Evolutionary conservation across 345 rosid species (phyloP).

Genomic region (Syzygium grande): DNA sequence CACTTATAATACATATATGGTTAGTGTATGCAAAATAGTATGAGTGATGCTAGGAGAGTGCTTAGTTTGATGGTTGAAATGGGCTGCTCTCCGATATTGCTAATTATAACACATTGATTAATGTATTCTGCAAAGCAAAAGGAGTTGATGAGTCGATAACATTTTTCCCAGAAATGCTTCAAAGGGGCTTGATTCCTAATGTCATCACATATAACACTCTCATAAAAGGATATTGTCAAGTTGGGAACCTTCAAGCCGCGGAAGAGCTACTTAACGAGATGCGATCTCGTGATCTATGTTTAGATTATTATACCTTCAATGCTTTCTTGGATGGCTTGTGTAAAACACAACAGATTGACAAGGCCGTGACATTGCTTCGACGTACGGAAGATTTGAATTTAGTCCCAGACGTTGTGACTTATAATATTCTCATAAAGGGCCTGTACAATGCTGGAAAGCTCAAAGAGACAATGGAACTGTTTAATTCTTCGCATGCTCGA

Average conservation of each 20-base stretch:
- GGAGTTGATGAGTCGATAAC: neutral
- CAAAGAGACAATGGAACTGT: neutral
- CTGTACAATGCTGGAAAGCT: constrained; percentile 22
- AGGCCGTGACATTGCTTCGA: constrained; percentile 11
- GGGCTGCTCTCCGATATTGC: constrained; percentile 13
- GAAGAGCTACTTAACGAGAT: constrained; percentile 9
- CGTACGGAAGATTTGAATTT: constrained; percentile 1
- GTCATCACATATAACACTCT: constrained; percentile 15
- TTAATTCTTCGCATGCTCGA: neutral
- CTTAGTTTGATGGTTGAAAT: constrained; percentile 8
- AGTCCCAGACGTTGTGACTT: constrained; percentile 11
- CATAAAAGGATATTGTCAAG: constrained; percentile 14
- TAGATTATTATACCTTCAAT: neutral
- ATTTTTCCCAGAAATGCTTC: constrained; percentile 7
- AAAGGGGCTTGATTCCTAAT: constrained; percentile 9
- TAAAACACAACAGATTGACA: constrained; percentile 3
- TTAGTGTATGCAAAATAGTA: constrained; percentile 14
- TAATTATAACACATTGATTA: neutral
- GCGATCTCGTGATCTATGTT: neutral
- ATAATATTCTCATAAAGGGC: constrained; percentile 21
- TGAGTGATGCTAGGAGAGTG: constrained; percentile 16
- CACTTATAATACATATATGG: constrained; percentile 8
- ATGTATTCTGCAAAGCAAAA: neutral
- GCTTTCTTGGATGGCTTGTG: constrained; percentile 15
- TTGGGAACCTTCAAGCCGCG: constrained; percentile 21